phyloP scores from a whole-genome alignment of 2,329 filamentous ascomycete genomes.

The Coleophoma eucalyptorum region DNA sequence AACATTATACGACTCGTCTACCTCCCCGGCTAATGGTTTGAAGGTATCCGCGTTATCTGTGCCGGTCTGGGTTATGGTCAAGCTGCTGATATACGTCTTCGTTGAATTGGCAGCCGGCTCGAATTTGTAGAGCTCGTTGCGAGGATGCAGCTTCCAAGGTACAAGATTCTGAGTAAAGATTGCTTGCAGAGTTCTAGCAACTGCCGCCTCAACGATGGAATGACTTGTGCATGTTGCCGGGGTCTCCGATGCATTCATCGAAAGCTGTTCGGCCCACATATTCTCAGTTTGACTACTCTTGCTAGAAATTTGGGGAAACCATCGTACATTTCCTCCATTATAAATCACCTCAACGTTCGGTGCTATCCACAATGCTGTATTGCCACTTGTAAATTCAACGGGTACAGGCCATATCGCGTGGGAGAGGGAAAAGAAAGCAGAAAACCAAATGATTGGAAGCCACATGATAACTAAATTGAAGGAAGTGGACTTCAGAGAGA shows the following conservation, averaged over 20 bases:
- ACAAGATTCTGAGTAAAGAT: constrained; percentile 68
- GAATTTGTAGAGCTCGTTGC: constrained; percentile 51
- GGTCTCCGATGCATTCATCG: constrained; percentile 6
- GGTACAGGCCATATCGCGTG: constrained; percentile 56
- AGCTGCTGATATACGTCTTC: constrained; percentile 49
- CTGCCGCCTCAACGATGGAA: constrained; percentile 50
- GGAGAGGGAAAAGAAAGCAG: constrained; percentile 13
- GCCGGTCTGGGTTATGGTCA: constrained; percentile 58
- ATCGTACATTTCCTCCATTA: constrained; percentile 54
- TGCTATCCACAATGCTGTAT: constrained; percentile 49
- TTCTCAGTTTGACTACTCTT: constrained; percentile 20
- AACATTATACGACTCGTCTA: constrained; percentile 76
- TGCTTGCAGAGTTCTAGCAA: constrained; percentile 55
- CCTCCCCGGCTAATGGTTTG: constrained; percentile 56
- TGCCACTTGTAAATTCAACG: constrained; percentile 45
- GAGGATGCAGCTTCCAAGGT: constrained; percentile 73
- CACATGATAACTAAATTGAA: constrained; percentile 11
- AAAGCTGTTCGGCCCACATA: constrained; percentile 14
- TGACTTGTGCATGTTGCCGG: constrained; percentile 31
- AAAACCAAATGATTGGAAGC: constrained; percentile 13
- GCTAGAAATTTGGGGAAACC: constrained; percentile 28
- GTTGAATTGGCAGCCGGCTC: constrained; percentile 51
- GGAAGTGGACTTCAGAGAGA: neutral
- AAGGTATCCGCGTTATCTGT: constrained; percentile 49
- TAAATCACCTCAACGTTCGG: constrained; percentile 50